Base-by-base conservation (phyloP, 148 eudicot genomes). In the Vaccinium myrtillus region DNA sequence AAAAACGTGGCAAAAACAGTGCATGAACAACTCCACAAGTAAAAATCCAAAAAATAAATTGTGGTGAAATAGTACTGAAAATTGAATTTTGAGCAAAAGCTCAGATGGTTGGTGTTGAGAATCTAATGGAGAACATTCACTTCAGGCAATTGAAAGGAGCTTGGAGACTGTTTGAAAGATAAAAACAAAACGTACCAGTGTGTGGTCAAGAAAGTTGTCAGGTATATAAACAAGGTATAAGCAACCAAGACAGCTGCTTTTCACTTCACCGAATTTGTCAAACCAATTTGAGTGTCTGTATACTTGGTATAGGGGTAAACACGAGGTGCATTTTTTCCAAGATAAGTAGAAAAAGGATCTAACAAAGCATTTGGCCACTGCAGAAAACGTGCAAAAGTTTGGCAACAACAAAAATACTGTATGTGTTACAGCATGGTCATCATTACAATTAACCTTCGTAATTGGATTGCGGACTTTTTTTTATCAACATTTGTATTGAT, bases 201-300 rank as follows among this genome's bases (percentile, higher is more conserved):
- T 46, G 25, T 75, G 78, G 78, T 75, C 50, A 75, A 73, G 78
- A 75, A 75, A 75, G 25, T 36, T 43, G n/a, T 74, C 5, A 6
- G 43, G 39, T 18, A 74, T 2, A 43, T 8, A 71, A 71, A 71
- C 43, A 5, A 75, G 51, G 48, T 36, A 0, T 19, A 75, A 6
- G 78, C 78, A 75, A 43, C 51, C 25, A 21, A 48, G 15, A 74
- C 77, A 71, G 32, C 50, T 74, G 23, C 50, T 74, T 74, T 13
- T 12, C 51, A 1, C 23, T 74, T 74, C 77, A 43, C 51, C 21
- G 30, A 75, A 75, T 10, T 50, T 75, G 48, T 21, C 78, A 8
- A 70, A 46, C 25, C 78, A 43, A 46, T 46, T 75, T 46, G 54
- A n/a, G 11, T 46, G 25, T 39, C 49, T 46, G 25, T 43, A 16